A percentile compares a stretch with the other conserved stretches of the same genome.
Evolutionary conservation across 257 asterid species (phyloP).

Genomic region (Lithospermum erythrorhizon): DNA sequence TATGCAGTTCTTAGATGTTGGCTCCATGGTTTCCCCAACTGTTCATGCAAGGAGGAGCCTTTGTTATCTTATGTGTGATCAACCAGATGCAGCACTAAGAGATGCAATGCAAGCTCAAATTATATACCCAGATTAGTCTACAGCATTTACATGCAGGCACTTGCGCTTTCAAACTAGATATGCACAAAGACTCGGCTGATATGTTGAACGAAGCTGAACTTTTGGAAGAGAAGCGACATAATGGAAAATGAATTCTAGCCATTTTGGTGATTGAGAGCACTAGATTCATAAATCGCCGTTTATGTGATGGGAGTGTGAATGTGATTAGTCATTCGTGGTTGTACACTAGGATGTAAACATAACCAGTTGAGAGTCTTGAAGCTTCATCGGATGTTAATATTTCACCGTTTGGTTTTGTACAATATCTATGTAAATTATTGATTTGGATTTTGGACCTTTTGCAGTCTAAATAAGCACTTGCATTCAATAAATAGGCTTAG

Average conservation of each 20-base stretch:
- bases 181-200: slow-evolving; percentile 95
- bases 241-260: slow-evolving; percentile 36
- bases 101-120: slow-evolving; percentile 99
- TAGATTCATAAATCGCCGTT: not conserved
- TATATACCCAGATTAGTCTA: slow-evolving; percentile 83
- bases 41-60: slow-evolving; percentile 91
- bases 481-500: slow-evolving; percentile 97
- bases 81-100: slow-evolving; percentile 89
- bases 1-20: slow-evolving; percentile 87
- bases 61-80: slow-evolving; percentile 88
- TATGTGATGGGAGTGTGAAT: not conserved
- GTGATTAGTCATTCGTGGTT: not conserved
- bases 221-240: slow-evolving; percentile 75
- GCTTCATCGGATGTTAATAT: slow-evolving; percentile 8
- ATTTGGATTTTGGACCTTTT: slow-evolving; percentile 6
- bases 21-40: slow-evolving; percentile 93
- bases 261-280: not conserved
- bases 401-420: slow-evolving; percentile 22
- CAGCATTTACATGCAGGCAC: slow-evolving; percentile 97
- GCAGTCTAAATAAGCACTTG: too few relatives aligned
- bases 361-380: not conserved
- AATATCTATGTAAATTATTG: slow-evolving; percentile 3
- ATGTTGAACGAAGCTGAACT: slow-evolving; percentile 88
- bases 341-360: not conserved
- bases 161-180: slow-evolving; percentile 85